These are phyloP conservation scores for Penicillium sumatraense DNA, from an alignment of 2,329 filamentous ascomycete species.

Conservation along the genomic window DNA sequence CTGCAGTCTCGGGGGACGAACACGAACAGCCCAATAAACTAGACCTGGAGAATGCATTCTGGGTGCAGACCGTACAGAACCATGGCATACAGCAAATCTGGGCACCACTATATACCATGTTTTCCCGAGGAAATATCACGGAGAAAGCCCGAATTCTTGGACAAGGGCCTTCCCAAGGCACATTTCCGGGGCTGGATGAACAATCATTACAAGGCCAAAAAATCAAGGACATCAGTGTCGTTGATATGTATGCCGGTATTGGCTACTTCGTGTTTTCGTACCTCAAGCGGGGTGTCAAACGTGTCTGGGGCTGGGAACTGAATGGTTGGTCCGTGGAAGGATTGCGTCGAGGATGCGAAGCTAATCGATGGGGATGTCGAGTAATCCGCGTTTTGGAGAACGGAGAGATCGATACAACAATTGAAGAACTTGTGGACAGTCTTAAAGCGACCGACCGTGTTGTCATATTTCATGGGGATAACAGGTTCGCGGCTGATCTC, in stretches of 20 bases:
- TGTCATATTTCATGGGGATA: constrained; percentile 72
- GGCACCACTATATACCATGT: constrained; percentile 93
- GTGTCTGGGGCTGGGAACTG: constrained; percentile 85
- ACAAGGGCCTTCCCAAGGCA: constrained; percentile 33
- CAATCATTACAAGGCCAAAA: constrained; percentile 27
- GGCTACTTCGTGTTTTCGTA: constrained; percentile 94
- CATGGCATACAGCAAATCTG: constrained; percentile 79
- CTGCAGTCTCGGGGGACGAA: constrained; percentile 33
- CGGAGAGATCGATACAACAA: constrained; percentile 21
- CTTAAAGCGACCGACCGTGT: constrained; percentile 58
- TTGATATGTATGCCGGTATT: constrained; percentile 91
- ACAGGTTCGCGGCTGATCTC: constrained; percentile 57
- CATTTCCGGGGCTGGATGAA: constrained; percentile 40
- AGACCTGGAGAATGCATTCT: constrained; percentile 73
- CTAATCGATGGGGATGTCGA: constrained; percentile 68
- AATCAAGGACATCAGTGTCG: constrained; percentile 44
- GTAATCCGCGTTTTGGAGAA: constrained; percentile 55
- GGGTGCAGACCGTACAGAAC: constrained; percentile 78
- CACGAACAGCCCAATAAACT: constrained; percentile 35
- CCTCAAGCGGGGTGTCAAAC: constrained; percentile 66
- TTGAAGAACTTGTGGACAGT: constrained; percentile 38
- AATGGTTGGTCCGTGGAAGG: constrained; percentile 89
- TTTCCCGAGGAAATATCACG: constrained; percentile 84
- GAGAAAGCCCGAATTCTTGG: constrained; percentile 79
- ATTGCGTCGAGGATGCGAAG: constrained; percentile 72